Base-by-base conservation (phyloP, 1,139 yeast genomes). In the Suhomyces panamericanus region DNA sequence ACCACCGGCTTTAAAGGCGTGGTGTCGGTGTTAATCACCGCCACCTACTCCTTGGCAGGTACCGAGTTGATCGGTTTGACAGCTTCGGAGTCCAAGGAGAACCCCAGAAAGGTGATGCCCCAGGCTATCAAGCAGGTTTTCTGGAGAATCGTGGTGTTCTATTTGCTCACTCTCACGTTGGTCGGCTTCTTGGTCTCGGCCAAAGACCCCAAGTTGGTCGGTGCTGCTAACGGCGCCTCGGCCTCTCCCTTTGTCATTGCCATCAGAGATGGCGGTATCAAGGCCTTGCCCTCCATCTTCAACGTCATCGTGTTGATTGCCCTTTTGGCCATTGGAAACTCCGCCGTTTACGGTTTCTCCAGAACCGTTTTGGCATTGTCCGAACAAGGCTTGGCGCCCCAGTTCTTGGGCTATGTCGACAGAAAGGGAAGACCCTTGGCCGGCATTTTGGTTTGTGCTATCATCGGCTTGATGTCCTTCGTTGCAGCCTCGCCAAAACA, bases 191-290 rank as follows among this genome's bases (percentile, higher is more conserved):
- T 73, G 50, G 77, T 73, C 4, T 71, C 76, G 2, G 59, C 54
- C n/a, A 40, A 51, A 37, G 39, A 46, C 10, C 28, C 36, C 7
- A 43, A 47, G 5, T 49, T 56, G 38, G 34, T 50, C 12, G 49
- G 65, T 7, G 43, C 43, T 6, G 35, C 53, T 4, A 37, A 59
- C 15, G 59, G 59, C 28, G 67, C 69, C 2, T 62, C 73, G 30
- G 72, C 75, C 3, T 75, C 84, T 10, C 85, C 85, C 20, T 78
- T 80, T 62, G 81, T 81, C 9, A 72, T 80, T 54, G 83, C 84
- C n/a, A 71, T 80, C 43, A 69, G 71, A 43, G 66, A 69, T 39
- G 83, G 82, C 3, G 82, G 84, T 6, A 70, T 75, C 37, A 60
- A 66, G 32, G 73, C 63, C 2, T 64, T 77, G 39, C 77, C 77